phyloP scores from a whole-genome alignment of 1,139 yeast genomes.

The Saccharomyces hybrid region DNA sequence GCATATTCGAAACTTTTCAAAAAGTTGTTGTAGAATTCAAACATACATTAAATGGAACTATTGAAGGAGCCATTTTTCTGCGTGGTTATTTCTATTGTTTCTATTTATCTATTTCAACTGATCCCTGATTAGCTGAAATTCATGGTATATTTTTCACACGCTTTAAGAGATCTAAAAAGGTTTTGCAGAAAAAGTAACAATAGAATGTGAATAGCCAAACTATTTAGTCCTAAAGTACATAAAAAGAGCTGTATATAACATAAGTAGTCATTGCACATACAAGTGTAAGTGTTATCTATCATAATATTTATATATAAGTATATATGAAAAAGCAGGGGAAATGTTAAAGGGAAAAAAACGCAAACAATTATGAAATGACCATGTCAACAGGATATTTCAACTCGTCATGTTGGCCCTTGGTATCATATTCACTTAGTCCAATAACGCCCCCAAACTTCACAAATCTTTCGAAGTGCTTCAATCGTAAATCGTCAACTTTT shows the following conservation, averaged over 20 bases:
- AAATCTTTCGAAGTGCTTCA: constrained; percentile 50
- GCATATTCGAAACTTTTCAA: background rate
- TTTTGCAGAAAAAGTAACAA: background rate
- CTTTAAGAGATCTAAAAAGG: background rate
- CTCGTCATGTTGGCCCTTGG: constrained; percentile 49
- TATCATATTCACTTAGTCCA: constrained; percentile 73
- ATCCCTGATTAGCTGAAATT: background rate
- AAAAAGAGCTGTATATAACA: background rate
- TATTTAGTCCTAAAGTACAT: background rate
- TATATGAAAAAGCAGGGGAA: background rate
- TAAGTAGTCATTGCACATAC: background rate
- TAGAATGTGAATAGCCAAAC: background rate
- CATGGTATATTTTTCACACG: background rate
- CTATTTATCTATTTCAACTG: background rate
- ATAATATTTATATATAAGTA: background rate
- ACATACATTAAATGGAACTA: background rate
- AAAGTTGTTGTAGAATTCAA: background rate
- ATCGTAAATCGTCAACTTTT: constrained; percentile 48
- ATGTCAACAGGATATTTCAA: constrained; percentile 36
- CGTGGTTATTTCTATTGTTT: too few species aligned
- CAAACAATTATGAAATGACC: background rate
- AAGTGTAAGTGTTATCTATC: background rate
- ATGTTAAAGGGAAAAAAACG: background rate
- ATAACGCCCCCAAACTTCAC: constrained; percentile 54
- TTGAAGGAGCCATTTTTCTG: background rate